Conservation (phyloP, 345 rosid genomes). For the Pistacia integerrima region DNA sequence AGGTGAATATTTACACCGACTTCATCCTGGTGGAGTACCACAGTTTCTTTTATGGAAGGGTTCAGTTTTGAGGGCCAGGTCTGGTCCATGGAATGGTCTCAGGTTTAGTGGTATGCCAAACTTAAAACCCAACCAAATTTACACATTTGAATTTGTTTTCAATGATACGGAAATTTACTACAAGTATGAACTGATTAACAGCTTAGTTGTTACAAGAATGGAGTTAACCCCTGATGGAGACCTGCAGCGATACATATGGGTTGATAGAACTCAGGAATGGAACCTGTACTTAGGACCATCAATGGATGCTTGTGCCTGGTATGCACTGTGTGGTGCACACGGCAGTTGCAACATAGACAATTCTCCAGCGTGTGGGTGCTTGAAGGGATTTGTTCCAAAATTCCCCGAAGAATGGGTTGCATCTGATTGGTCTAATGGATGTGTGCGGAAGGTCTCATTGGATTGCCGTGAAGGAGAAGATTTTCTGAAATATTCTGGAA, state of each 20-base stretch:
- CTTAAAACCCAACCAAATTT: background rate
- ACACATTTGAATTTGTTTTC: background rate
- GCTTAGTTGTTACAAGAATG: slow-evolving; percentile 33
- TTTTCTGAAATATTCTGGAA: slow-evolving; percentile 26
- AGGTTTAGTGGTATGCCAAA: slow-evolving; percentile 9
- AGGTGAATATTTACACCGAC: slow-evolving; percentile 14
- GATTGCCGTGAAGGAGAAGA: slow-evolving; percentile 33
- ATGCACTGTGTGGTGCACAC: slow-evolving; percentile 41
- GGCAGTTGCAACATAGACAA: slow-evolving; percentile 40
- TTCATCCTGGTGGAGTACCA: slow-evolving; percentile 26
- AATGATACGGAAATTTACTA: background rate
- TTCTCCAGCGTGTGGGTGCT: slow-evolving; percentile 40
- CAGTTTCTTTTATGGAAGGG: slow-evolving; percentile 11
- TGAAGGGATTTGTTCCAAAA: slow-evolving; percentile 47
- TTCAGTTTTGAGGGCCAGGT: background rate
- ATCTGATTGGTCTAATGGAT: slow-evolving; percentile 43
- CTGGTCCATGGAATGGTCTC: slow-evolving; percentile 30
- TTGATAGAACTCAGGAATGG: slow-evolving; percentile 36
- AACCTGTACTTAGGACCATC: slow-evolving; percentile 29
- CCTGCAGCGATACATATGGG: slow-evolving; percentile 42
- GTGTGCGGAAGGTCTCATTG: slow-evolving; percentile 38
- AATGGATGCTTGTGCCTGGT: slow-evolving; percentile 44
- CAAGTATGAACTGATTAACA: slow-evolving; percentile 26
- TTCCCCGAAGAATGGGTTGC: slow-evolving; percentile 34
- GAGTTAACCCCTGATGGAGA: slow-evolving; percentile 29